phyloP scores from a whole-genome alignment of 768 basidiomycete genomes.

The Collybiopsis luxurians region DNA sequence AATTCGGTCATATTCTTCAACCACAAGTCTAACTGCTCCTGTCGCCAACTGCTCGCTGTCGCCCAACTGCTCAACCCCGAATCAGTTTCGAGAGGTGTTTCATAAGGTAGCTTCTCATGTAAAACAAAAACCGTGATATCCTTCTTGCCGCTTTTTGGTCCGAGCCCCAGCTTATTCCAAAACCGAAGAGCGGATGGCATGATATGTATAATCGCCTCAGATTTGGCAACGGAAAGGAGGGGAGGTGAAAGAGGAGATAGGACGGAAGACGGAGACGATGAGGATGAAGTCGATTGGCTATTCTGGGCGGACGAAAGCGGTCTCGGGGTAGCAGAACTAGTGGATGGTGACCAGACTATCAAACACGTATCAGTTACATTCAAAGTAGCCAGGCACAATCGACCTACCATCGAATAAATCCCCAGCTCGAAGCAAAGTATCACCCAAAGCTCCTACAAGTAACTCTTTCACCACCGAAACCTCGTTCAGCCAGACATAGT shows the following conservation, averaged over 20 bases:
- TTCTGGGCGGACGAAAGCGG: not conserved
- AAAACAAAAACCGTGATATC: constrained; percentile 67
- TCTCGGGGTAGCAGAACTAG: not conserved
- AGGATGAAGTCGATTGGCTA: not conserved
- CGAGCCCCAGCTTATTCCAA: constrained; percentile 82
- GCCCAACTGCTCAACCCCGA: not conserved
- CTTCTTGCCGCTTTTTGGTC: constrained; percentile 69
- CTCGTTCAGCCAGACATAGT: constrained; percentile 60
- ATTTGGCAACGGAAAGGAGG: constrained; percentile 63
- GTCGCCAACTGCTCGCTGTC: constrained; percentile 15
- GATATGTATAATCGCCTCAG: constrained; percentile 66
- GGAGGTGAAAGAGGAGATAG: constrained; percentile 45
- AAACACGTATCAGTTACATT: not conserved
- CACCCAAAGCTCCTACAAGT: constrained; percentile 34
- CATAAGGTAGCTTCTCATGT: constrained; percentile 68
- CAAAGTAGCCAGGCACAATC: constrained; percentile 5
- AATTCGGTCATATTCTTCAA: constrained; percentile 45
- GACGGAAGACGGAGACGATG: constrained; percentile 1
- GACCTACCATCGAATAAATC: constrained; percentile 41
- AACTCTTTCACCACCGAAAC: constrained; percentile 42
- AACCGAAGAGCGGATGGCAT: constrained; percentile 71
- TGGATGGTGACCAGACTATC: not conserved
- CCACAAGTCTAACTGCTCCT: constrained; percentile 56
- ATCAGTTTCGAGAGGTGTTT: constrained; percentile 34
- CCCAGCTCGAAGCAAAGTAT: constrained; percentile 36